Conservation (phyloP, 768 basidiomycete species). For the Zangia roseola region DNA sequence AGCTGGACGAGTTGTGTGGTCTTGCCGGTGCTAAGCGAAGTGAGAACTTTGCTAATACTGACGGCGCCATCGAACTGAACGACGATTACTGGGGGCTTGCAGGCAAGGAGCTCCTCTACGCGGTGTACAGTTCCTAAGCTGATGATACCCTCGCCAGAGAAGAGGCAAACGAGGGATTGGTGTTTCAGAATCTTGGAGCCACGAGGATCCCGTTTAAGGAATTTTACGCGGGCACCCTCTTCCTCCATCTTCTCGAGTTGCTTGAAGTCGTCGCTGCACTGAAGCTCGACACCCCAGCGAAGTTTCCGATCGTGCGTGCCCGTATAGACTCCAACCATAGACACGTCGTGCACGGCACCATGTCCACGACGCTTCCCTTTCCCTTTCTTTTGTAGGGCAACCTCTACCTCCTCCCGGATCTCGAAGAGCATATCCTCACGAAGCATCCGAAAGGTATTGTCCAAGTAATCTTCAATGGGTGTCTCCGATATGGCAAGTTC, state of each 20-base stretch:
- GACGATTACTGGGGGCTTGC: constrained; percentile 48
- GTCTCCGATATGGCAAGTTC: constrained; percentile 18
- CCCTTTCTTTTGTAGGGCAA: constrained; percentile 36
- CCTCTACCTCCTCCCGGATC: constrained; percentile 51
- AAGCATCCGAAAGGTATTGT: constrained; percentile 63
- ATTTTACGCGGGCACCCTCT: constrained; percentile 31
- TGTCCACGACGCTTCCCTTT: constrained; percentile 36
- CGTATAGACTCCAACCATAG: constrained; percentile 37
- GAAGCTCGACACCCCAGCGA: constrained; percentile 43
- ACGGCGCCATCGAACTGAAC: constrained; percentile 49
- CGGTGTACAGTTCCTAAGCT: constrained; percentile 55
- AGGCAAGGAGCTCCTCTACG: constrained; percentile 50
- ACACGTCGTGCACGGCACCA: constrained; percentile 32
- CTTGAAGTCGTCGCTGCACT: constrained; percentile 34
- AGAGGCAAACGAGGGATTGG: constrained; percentile 52
- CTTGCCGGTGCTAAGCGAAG: constrained; percentile 33
- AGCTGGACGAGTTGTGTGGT: constrained; percentile 50
- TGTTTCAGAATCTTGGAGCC: constrained; percentile 44
- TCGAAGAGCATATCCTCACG: constrained; percentile 64
- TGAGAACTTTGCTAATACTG: constrained; percentile 38
- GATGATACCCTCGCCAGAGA: constrained; percentile 46
- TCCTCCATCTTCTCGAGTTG: constrained; percentile 30
- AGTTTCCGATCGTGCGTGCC: constrained; percentile 18
- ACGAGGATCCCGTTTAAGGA: constrained; percentile 32
- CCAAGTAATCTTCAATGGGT: constrained; percentile 47